Conservation (phyloP, 192 early-diverging fungal genomes). For the Geranomyces variabilis region DNA sequence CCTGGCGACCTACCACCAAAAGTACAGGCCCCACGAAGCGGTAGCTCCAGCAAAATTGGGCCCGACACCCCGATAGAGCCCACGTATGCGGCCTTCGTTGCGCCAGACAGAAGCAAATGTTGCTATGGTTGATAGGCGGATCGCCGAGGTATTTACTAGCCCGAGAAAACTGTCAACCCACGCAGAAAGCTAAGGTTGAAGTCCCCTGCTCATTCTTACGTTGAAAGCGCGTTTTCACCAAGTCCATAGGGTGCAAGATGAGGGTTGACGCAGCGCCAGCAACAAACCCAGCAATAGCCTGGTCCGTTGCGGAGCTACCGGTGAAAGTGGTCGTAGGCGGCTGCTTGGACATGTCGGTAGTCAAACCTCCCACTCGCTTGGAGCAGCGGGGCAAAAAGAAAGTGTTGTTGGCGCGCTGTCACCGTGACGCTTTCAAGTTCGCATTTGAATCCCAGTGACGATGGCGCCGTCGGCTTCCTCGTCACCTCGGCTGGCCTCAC, state of each 20-base stretch:
- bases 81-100: slow-evolving; percentile 64
- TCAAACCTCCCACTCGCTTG: background rate
- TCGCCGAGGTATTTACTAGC: slow-evolving; percentile 17
- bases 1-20: slow-evolving; percentile 73
- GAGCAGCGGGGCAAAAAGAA: background rate
- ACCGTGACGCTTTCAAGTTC: background rate
- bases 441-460: background rate
- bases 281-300: slow-evolving; percentile 86
- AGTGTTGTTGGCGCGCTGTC: background rate
- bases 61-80: slow-evolving; percentile 88
- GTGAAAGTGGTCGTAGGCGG: slow-evolving; percentile 22
- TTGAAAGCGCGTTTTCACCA: slow-evolving; percentile 92
- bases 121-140: slow-evolving; percentile 24
- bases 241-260: slow-evolving; percentile 88
- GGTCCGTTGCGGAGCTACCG: slow-evolving; percentile 58
- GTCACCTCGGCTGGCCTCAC: background rate
- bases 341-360: background rate
- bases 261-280: slow-evolving; percentile 84
- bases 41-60: slow-evolving; percentile 91
- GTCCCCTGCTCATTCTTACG: slow-evolving; percentile 38
- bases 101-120: slow-evolving; percentile 54
- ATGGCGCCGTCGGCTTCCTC: background rate
- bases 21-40: slow-evolving; percentile 96
- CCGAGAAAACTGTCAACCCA: too few relatives aligned
- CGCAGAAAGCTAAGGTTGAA: too few relatives aligned